Conservation (phyloP, 805 yeast species). For the Yamadazyma kitorensis region DNA sequence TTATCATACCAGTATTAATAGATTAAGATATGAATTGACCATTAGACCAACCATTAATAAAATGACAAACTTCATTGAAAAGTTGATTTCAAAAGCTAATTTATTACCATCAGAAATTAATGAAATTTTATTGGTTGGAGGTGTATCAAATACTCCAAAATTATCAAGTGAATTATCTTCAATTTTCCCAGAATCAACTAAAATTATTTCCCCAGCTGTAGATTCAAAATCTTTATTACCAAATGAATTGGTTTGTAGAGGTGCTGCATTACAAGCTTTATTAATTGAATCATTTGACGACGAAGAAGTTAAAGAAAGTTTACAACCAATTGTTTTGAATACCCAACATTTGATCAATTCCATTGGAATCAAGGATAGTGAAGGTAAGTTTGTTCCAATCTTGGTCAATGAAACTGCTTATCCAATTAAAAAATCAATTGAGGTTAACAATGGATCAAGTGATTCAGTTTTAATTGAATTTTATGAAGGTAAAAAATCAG, state of each 20-base stretch:
- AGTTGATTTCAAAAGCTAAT: conserved; percentile 75
- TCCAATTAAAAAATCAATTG: conserved; percentile 79
- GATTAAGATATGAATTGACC: conserved; percentile 88
- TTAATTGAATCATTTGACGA: conserved; percentile 77
- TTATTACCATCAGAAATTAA: conserved; percentile 83
- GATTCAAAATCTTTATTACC: conserved; percentile 83
- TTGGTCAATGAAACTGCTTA: conserved; percentile 82
- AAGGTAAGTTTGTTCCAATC: conserved; percentile 70
- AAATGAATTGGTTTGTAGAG: conserved; percentile 84
- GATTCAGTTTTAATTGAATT: conserved; percentile 63
- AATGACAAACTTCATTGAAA: conserved; percentile 74
- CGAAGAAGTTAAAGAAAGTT: conserved; percentile 76
- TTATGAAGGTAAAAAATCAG: conserved; percentile 80
- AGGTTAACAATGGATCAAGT: conserved; percentile 60
- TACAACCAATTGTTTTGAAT: conserved; percentile 79
- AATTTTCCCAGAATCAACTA: conserved; percentile 78
- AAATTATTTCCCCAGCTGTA: conserved; percentile 69
- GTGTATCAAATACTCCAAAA: conserved; percentile 90
- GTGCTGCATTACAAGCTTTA: conserved; percentile 96
- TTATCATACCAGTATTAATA: conserved; percentile 88
- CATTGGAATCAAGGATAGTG: conserved; percentile 76
- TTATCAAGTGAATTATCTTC: conserved; percentile 70
- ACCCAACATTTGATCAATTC: conserved; percentile 85
- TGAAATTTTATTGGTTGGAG: conserved; percentile 91
- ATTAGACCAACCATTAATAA: conserved; percentile 74